Percentiles rank a stretch among this genome's conserved stretches.
Evolutionary conservation across 176 grass and related monocot species (phyloP).

Genomic region (Oryza glumipatula): DNA sequence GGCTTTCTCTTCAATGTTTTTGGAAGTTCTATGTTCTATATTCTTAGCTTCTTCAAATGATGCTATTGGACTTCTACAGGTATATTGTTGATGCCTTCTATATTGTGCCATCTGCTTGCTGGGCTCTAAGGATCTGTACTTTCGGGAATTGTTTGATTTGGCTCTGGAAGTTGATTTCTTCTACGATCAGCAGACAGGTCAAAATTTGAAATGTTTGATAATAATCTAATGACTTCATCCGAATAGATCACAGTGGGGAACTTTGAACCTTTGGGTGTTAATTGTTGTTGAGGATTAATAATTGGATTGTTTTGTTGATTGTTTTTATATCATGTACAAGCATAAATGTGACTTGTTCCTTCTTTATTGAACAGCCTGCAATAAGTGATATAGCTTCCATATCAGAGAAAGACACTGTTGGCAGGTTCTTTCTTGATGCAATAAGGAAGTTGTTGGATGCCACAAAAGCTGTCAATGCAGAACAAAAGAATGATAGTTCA

Average conservation of each 20-base stretch:
- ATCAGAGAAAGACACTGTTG: conserved; percentile 77
- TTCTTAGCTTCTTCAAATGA: conserved; percentile 75
- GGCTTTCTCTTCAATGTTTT: conserved; percentile 70
- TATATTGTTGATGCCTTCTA: conserved; percentile 40
- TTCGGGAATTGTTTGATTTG: conserved; percentile 8
- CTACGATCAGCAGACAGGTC: background rate
- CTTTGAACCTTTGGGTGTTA: conserved; percentile 4
- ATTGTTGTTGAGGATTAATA: background rate
- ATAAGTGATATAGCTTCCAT: conserved; percentile 84
- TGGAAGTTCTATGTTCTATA: conserved; percentile 77
- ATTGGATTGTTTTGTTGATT: conserved; percentile 20
- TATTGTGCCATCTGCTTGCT: conserved; percentile 21
- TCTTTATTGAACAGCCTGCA: conserved; percentile 54
- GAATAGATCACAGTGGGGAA: background rate
- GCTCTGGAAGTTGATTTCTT: conserved; percentile 9
- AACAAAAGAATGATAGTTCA: conserved; percentile 52
- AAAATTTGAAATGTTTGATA: background rate
- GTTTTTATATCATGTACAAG: conserved; percentile 30
- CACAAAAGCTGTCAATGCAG: conserved; percentile 71
- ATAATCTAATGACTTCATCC: background rate
- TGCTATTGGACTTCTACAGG: conserved; percentile 74
- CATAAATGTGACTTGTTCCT: conserved; percentile 11
- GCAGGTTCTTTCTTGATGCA: conserved; percentile 63
- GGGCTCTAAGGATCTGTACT: background rate
- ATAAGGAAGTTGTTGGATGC: conserved; percentile 75